phyloP scores from a whole-genome alignment of 306 rosid genomes.

The Erythrophleum fordii region DNA sequence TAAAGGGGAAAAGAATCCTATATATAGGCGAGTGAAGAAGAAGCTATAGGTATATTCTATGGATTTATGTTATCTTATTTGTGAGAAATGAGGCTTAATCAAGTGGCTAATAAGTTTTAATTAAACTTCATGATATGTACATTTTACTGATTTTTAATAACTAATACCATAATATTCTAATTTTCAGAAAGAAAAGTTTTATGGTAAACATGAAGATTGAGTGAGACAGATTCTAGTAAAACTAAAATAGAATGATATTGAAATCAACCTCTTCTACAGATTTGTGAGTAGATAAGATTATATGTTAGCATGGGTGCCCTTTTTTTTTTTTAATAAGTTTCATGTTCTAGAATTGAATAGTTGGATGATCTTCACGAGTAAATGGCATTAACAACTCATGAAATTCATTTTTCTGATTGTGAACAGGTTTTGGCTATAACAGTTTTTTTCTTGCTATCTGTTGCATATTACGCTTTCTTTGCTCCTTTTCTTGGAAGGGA shows the following conservation, averaged over 20 bases:
- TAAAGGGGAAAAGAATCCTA: background rate
- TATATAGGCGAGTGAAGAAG: background rate
- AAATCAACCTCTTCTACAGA: background rate
- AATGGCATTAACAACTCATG: constrained; percentile 24
- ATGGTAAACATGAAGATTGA: background rate
- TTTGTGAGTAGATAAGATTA: constrained; percentile 15
- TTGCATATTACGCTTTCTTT: constrained; percentile 81
- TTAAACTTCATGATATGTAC: background rate
- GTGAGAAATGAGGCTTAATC: background rate
- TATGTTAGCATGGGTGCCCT: background rate
- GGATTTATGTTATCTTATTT: background rate
- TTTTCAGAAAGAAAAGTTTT: constrained; percentile 8
- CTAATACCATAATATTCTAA: constrained; percentile 7
- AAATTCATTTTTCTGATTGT: constrained; percentile 27
- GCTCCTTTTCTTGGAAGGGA: constrained; percentile 75
- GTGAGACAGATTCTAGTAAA: background rate
- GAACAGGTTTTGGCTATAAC: constrained; percentile 84
- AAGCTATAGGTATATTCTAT: background rate
- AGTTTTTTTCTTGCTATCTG: constrained; percentile 73
- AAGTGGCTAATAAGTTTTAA: background rate
- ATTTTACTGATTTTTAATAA: background rate
- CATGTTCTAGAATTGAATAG: constrained; percentile 11
- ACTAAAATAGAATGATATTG: background rate
- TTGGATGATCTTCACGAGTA: constrained; percentile 1
- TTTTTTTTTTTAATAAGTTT: constrained; percentile 6